A percentile compares a stretch with the other conserved stretches of the same genome.
Conservation (phyloP, 2,329 filamentous ascomycete genomes). For the Xylaria sp. region DNA sequence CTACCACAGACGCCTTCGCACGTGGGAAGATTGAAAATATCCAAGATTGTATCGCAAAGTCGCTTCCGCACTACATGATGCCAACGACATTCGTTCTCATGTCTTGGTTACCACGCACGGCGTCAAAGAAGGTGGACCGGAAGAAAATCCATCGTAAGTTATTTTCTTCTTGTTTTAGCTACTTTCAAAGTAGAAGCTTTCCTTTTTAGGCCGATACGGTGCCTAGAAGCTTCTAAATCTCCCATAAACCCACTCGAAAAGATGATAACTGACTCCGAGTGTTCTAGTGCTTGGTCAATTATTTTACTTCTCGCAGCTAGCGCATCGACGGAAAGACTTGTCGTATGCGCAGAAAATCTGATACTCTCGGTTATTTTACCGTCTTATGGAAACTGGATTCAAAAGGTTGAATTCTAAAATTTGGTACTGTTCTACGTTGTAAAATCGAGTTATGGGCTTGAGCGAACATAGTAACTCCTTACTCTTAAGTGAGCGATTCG, state of each 20-base stretch:
- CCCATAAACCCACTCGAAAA: too few species aligned
- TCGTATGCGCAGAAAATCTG: conserved; percentile 34
- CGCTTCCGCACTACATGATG: conserved; percentile 39
- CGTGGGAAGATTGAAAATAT: conserved; percentile 34
- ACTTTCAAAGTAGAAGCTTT: too few species aligned
- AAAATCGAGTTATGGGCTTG: neutral
- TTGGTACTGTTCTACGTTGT: neutral
- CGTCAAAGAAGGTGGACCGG: conserved; percentile 37
- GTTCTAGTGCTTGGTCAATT: too few species aligned
- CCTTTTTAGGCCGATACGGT: too few species aligned
- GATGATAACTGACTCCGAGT: too few species aligned
- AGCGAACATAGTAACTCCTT: neutral
- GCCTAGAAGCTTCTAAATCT: too few species aligned
- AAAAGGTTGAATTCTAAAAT: neutral
- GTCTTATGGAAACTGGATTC: neutral
- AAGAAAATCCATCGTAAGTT: too few species aligned
- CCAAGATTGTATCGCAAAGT: conserved; percentile 29
- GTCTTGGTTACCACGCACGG: conserved; percentile 36
- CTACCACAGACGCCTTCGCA: conserved; percentile 29
- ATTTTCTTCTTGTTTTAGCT: too few species aligned
- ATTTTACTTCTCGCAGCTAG: conserved; percentile 35
- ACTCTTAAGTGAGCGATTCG: neutral
- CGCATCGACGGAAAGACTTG: conserved; percentile 32
- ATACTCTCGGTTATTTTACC: neutral
- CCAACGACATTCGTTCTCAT: conserved; percentile 39